Evolutionary conservation across 1,284 basidiomycete genomes (phyloP), one percentile per base, ranked within the genome.

Genomic region (Boletus semigastroideus): DNA sequence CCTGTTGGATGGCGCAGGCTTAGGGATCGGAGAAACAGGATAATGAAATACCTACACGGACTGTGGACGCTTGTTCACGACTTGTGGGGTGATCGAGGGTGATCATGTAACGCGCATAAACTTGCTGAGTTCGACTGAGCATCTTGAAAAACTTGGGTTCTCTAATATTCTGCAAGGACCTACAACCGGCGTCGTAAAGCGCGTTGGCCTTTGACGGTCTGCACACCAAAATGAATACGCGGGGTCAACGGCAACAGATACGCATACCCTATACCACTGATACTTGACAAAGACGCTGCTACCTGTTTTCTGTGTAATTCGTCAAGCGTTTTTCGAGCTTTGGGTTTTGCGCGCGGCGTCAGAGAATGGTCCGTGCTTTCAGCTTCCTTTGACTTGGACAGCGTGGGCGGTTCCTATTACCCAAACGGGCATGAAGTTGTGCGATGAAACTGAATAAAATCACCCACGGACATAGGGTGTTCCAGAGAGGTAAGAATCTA

Each of bases 181-280:
- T 65, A 52, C 78, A 83, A 11, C 83, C 83, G 14, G 74, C 76
- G 4, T 72, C 67, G 37, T 76, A 70, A 4, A 84, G 71, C 17
- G 68, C 57, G 31, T 65, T 59, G 5, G 81, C 82, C 28, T 65
- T 78, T 10, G 54, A 58, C 31, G 52, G 39, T n/a, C 77, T 78
- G 55, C 28, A 42, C 14, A 48, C 33, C 28, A 47, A 42, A 40
- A 42, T 48, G 36, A 42, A 27, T 13, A 19, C 16, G 7, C 3
- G 22, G n/a, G 19, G 19, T 31, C 10, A 17, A 38, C 2, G 17
- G 16, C 1, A 54, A 63, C 37, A 31, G 13, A 63, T 60, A 65
- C 57, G 63, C 51, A 40, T 63, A 64, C 62, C 65, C 62, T 52
- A 64, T 52, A n/a, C 62, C 53, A 19, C 19, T 45, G 42, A 64